Conservation (phyloP, 139 green algal species). For the Ostreobium quekettii region DNA sequence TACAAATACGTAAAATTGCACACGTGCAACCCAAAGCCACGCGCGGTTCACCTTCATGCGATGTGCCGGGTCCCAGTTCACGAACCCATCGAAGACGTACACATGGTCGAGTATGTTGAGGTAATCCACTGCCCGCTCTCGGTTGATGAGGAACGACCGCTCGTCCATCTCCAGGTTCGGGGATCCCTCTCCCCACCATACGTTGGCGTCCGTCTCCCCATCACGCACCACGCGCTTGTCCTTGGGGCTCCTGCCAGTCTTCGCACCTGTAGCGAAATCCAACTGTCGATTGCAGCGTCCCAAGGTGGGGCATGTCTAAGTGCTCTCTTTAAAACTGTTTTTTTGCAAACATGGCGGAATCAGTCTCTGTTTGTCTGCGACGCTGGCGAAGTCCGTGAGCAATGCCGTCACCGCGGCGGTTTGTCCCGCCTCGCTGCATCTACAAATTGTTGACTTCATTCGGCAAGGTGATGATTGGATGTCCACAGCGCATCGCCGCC, state of each 20-base stretch:
- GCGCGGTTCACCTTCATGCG: no score
- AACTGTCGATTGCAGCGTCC: neutral
- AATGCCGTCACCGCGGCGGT: no score
- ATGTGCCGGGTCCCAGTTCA: slow-evolving; percentile 60
- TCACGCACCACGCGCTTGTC: slow-evolving; percentile 93
- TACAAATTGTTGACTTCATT: no score
- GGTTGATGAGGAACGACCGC: slow-evolving; percentile 71
- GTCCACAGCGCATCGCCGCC: no score
- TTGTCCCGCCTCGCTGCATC: no score
- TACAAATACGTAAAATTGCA: no score
- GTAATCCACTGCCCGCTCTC: slow-evolving; percentile 79
- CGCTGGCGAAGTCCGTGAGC: no score
- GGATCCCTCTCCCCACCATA: slow-evolving; percentile 75
- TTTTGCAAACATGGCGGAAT: no score
- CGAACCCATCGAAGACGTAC: slow-evolving; percentile 78
- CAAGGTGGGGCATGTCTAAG: neutral
- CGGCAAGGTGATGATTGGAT: no score
- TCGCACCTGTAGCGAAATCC: slow-evolving; percentile 63
- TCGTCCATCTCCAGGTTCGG: slow-evolving; percentile 82
- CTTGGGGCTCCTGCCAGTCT: slow-evolving; percentile 80
- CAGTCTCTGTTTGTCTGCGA: no score
- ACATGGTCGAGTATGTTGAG: slow-evolving; percentile 77
- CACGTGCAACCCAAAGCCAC: no score
- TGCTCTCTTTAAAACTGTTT: no score
- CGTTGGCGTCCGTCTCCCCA: slow-evolving; percentile 47